Evolutionary conservation across 106 monocot species (phyloP), one percentile per base, ranked within the genome.

Genomic region (Xerophyta viscosa): DNA sequence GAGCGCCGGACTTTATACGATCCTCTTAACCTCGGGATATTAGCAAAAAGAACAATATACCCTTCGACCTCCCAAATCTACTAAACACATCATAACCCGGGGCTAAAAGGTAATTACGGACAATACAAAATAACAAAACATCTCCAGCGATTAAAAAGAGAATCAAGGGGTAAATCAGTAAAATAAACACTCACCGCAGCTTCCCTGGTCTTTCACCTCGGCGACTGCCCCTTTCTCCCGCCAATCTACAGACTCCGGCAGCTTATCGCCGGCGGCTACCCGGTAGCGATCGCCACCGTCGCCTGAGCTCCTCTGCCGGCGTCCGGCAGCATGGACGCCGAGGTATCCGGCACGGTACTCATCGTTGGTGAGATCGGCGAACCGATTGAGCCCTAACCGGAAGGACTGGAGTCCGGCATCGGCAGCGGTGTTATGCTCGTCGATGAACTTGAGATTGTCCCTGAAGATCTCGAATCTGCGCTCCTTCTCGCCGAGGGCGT

Each of bases 161-260:
- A n/a, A n/a, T n/a, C n/a, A n/a, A n/a, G n/a, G n/a, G n/a, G n/a
- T n/a, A n/a, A n/a, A n/a, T n/a, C n/a, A n/a, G n/a, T n/a, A n/a
- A n/a, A n/a, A 20, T 45, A 23, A 37, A 25, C 49, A 63, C 72
- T 46, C 50, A 94, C 94, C 88, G 61, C 84, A 96, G 31, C 57
- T 67, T 7, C 88, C 88, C 72, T 94, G 88, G 23, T 84, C 78
- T 52, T 94, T 94, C 47, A 94, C 64, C 13, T 73, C 29, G 10
- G 66, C 30, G 31, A 94, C 78, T 24, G 84, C 88, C 2, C 88
- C 94, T 56, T 73, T 73, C 24, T 24, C 46, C 64, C 84, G 75
- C 88, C 94, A 94, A 43, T 94, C 88, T 8, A 94, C 72, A 24
- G 64, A 68, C 6, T 67, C 76, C 27, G 80, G 93, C 41, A 93